Evolutionary conservation across 768 basidiomycete genomes (phyloP).

Genomic region (Nevesoporus exiguus): DNA sequence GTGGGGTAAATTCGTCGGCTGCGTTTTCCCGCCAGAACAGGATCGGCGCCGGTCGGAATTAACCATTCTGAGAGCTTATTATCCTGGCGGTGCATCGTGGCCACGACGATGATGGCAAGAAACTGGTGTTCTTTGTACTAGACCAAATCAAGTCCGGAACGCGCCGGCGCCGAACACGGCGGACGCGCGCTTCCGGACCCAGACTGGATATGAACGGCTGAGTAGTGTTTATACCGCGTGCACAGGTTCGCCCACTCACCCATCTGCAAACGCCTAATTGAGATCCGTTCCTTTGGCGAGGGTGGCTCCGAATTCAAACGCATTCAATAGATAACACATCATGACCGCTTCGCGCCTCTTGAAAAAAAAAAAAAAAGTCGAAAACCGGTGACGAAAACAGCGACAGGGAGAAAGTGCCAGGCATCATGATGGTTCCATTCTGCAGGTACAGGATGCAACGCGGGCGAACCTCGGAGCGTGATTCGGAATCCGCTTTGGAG

Average conservation of each 20-base stretch:
- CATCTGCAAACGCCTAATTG: neutral
- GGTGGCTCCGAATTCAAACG: neutral
- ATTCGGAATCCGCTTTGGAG: too few species aligned
- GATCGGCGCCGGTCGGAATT: neutral
- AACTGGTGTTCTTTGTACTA: neutral
- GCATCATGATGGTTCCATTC: neutral
- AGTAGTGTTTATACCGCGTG: neutral
- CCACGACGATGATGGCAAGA: neutral
- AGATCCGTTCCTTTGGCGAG: neutral
- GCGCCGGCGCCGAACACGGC: neutral
- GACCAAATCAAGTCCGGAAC: neutral
- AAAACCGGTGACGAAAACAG: neutral
- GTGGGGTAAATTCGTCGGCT: too few species aligned
- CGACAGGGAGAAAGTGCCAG: too few species aligned
- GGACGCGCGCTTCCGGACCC: too few species aligned
- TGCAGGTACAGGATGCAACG: too few species aligned
- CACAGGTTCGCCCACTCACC: neutral
- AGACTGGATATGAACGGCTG: neutral
- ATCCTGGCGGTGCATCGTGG: neutral
- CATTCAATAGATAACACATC: neutral
- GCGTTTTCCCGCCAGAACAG: neutral
- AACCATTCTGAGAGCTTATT: neutral
- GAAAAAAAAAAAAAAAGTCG: neutral
- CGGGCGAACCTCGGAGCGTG: too few species aligned
- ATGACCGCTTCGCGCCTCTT: neutral